Evolutionary conservation across 2,329 filamentous ascomycete species (phyloP).

Genomic region (Penicillium sp.): DNA sequence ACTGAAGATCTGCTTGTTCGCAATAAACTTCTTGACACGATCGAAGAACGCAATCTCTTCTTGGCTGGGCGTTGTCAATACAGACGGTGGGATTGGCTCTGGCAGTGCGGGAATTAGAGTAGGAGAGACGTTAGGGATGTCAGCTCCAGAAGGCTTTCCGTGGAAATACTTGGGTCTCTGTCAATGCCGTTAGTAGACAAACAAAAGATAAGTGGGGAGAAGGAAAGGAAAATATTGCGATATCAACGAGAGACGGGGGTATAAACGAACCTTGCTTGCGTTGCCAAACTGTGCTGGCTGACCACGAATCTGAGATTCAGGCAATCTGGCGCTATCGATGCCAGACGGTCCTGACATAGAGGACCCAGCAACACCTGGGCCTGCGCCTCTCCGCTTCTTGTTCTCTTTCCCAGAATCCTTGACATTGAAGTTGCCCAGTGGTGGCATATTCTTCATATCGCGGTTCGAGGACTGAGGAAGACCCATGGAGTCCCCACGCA

Average conservation of each 20-base stretch:
- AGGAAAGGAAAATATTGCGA: neutral
- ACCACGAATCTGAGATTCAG: slow-evolving; percentile 36
- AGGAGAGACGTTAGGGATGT: slow-evolving; percentile 69
- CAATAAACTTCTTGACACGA: slow-evolving; percentile 91
- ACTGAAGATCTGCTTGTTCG: slow-evolving; percentile 87
- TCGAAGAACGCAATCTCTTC: slow-evolving; percentile 96
- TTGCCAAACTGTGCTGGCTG: slow-evolving; percentile 42
- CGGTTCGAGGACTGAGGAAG: slow-evolving; percentile 54
- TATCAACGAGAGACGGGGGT: neutral
- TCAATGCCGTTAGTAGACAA: slow-evolving; percentile 30
- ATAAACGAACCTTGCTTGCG: slow-evolving; percentile 53
- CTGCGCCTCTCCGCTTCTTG: slow-evolving; percentile 76
- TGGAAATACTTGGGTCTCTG: slow-evolving; percentile 77
- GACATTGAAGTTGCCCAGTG: slow-evolving; percentile 89
- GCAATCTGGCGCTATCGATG: slow-evolving; percentile 33
- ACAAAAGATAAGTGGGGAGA: neutral
- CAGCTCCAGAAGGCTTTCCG: slow-evolving; percentile 61
- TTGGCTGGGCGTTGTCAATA: slow-evolving; percentile 69
- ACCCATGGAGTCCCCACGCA: slow-evolving; percentile 54
- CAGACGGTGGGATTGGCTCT: slow-evolving; percentile 77
- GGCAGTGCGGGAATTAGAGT: slow-evolving; percentile 86
- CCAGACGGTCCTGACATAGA: slow-evolving; percentile 36
- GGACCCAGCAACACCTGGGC: slow-evolving; percentile 40
- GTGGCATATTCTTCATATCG: slow-evolving; percentile 71
- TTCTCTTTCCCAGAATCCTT: slow-evolving; percentile 82